Conservation (phyloP, 768 basidiomycete species). For the Serpula lacrymans region DNA sequence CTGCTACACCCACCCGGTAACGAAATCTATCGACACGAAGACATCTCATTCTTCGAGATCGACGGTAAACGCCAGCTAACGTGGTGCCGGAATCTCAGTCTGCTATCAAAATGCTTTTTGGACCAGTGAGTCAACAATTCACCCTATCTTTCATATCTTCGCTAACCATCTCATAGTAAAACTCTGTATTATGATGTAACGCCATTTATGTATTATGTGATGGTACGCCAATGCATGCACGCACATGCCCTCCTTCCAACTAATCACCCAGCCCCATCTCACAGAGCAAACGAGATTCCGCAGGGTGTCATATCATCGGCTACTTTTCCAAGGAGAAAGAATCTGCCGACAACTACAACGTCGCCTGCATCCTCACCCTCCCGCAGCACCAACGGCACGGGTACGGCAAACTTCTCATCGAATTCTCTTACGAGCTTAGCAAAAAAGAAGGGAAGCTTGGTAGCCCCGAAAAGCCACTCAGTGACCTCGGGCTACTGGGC, state of each 20-base stretch:
- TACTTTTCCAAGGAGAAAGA: conserved; percentile 99
- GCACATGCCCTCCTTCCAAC: conserved; percentile 9
- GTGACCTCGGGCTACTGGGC: conserved; percentile 87
- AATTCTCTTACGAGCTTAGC: conserved; percentile 97
- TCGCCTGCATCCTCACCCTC: conserved; percentile 97
- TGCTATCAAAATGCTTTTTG: conserved; percentile 96
- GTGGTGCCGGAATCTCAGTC: conserved; percentile 95
- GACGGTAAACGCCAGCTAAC: conserved; percentile 95
- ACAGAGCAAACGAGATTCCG: conserved; percentile 80
- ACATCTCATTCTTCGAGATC: conserved; percentile 97
- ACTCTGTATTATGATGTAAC: conserved; percentile 99
- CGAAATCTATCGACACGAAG: conserved; percentile 97
- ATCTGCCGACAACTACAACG: conserved; percentile 95
- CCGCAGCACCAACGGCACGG: conserved; percentile 97
- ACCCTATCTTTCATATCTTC: conserved; percentile 8
- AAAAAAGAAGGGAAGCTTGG: conserved; percentile 96
- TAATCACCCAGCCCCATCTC: conserved; percentile 11
- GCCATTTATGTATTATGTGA: conserved; percentile 99
- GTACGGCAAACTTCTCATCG: conserved; percentile 92
- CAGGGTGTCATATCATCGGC: conserved; percentile 91
- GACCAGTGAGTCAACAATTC: conserved; percentile 72
- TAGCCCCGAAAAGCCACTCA: conserved; percentile 96
- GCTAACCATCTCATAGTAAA: conserved; percentile 56
- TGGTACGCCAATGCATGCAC: conserved; percentile 52
- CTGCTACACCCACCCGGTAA: conserved; percentile 95